A percentile compares a stretch with the other conserved stretches of the same genome.
These are phyloP conservation scores for Malbranchea cinnamomea DNA, from an alignment of 2,329 filamentous ascomycete species.

Conservation along the genomic window DNA sequence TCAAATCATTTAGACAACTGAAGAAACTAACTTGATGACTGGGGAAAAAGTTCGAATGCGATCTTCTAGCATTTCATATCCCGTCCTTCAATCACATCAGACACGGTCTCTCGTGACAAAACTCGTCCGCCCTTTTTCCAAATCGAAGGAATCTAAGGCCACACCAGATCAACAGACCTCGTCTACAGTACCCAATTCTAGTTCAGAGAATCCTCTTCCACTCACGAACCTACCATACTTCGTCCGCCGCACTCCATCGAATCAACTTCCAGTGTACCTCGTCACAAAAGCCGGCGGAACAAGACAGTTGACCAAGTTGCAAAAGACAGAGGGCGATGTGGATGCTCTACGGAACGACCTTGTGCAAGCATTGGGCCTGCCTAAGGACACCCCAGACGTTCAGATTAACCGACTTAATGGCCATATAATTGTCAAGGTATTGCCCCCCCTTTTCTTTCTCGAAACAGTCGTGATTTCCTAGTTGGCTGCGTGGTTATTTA, in stretches of 20 bases:
- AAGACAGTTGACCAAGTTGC: constrained; percentile 56
- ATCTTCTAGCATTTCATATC: constrained; percentile 1
- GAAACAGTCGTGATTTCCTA: neutral
- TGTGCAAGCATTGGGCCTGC: constrained; percentile 40
- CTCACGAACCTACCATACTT: constrained; percentile 46
- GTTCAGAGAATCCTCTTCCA: constrained; percentile 15
- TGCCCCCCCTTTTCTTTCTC: constrained; percentile 9
- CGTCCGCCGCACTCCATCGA: constrained; percentile 54
- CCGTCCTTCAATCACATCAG: constrained; percentile 5
- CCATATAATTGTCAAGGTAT: constrained; percentile 62
- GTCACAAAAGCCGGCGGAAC: constrained; percentile 61
- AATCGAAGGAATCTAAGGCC: constrained; percentile 6
- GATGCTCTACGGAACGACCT: constrained; percentile 50
- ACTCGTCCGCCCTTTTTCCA: constrained; percentile 9
- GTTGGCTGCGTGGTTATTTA: neutral
- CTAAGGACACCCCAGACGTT: constrained; percentile 26
- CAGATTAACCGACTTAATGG: constrained; percentile 47
- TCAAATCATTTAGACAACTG: neutral
- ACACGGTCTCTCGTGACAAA: constrained; percentile 8
- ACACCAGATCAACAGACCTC: constrained; percentile 1
- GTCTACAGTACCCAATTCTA: neutral
- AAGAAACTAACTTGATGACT: constrained; percentile 4
- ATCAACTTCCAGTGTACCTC: constrained; percentile 64
- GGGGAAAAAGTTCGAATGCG: constrained; percentile 4
- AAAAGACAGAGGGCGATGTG: constrained; percentile 64